Evolutionary conservation across 2,329 filamentous ascomycete species (phyloP).

Genomic region (Thelonectria olida): DNA sequence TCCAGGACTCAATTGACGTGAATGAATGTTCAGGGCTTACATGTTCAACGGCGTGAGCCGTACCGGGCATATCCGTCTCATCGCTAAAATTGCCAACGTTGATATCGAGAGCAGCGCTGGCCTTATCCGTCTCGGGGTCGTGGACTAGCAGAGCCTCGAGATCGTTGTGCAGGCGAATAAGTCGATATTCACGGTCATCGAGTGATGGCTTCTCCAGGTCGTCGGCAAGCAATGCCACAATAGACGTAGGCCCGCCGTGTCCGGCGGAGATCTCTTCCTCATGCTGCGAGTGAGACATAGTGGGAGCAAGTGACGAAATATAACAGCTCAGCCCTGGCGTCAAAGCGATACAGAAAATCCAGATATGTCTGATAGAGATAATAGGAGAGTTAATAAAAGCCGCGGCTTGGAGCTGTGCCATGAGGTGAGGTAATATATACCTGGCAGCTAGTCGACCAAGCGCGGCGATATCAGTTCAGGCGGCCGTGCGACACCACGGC

Average conservation of each 20-base stretch:
- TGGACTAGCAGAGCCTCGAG: slow-evolving; percentile 93
- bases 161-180: slow-evolving; percentile 85
- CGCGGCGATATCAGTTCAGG: no score
- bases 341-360: no score
- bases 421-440: no score
- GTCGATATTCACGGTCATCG: slow-evolving; percentile 87
- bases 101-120: slow-evolving; percentile 93
- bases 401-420: no score
- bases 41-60: slow-evolving; percentile 97
- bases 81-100: slow-evolving; percentile 97
- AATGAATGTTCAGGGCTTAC: slow-evolving; percentile 49
- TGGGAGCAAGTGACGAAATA: no score
- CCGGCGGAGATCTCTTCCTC: slow-evolving; percentile 33
- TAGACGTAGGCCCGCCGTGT: slow-evolving; percentile 36
- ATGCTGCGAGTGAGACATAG: slow-evolving; percentile 45
- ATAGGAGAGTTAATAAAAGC: no score
- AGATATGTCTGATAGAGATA: no score
- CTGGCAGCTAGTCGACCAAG: no score
- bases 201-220: slow-evolving; percentile 82
- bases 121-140: slow-evolving; percentile 95
- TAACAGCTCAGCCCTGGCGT: no score
- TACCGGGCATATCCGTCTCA: slow-evolving; percentile 87
- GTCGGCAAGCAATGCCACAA: slow-evolving; percentile 66
- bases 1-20: background rate
- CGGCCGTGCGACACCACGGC: no score